Evolutionary conservation across 305 asterid species (phyloP), one percentile per base, ranked within the genome.

Genomic region (Fraxinus baroniana): DNA sequence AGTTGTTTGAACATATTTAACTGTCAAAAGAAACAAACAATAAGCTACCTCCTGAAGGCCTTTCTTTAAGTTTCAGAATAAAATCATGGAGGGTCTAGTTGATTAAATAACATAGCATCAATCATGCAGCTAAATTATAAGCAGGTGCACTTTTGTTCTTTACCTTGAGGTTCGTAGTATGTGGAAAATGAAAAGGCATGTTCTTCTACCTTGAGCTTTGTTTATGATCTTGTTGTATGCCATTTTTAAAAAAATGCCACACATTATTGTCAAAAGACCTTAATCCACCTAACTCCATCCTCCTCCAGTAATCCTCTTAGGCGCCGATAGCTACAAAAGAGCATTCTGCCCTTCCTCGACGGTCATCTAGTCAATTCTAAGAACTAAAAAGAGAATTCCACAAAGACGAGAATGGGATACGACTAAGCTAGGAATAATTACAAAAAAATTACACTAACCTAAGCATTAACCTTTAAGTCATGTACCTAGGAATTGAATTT

Each of bases 61-160:
- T 77, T 28, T 24, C 75, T 77, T 37, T 24, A 26, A 80, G 18
- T 64, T 84, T 66, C 28, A 68, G 62, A 80, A 66, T 12, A 84
- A 68, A 77, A 75, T 60, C 13, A 70, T 17, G 70, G 20, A 22
- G 80, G 3, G 24, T 37, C 17, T 24, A 64, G 30, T 15, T 2
- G 44, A 76, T 12, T 1, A 36, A 32, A 64, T 32, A 24, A 32
- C 24, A n/a, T 8, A 4, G 44, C 71, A 3, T 46, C 18, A 20
- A 46, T 49, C 35, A 26, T 10, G 74, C 4, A 32, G 35, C 35
- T 3, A 32, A 32, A 3, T 32, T 32, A 32, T 32, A 32, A 32
- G 35, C 35, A 32, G 35, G 35, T 32, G 35, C 35, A 32, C 35
- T 32, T 66, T 3, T 24, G n/a, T 10, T 66, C 74, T 66, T 66